Percentiles rank a stretch among this genome's conserved stretches.
These are phyloP conservation scores for Ziziphus jujuba DNA, from an alignment of 306 rosid species.

Conservation along the genomic window DNA sequence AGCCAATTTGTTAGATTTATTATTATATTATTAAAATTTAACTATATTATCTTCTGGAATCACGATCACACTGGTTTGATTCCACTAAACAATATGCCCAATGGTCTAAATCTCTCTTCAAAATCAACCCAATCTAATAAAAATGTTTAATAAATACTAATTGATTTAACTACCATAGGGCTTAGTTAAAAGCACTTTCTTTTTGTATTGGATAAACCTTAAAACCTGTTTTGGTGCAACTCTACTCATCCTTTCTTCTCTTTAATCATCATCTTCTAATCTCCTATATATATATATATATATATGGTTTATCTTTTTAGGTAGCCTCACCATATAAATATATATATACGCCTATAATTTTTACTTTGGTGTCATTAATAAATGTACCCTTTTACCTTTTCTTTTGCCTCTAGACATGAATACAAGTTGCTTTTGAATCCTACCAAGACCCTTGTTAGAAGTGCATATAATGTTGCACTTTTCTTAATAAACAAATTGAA, in stretches of 20 bases:
- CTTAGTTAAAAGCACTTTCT: slow-evolving; percentile 20
- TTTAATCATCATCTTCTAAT: slow-evolving; percentile 39
- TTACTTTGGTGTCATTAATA: slow-evolving; percentile 2
- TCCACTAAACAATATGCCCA: slow-evolving; percentile 18
- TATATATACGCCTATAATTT: slow-evolving; percentile 9
- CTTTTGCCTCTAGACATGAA: slow-evolving; percentile 26
- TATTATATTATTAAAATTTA: neutral
- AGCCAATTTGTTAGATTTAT: neutral
- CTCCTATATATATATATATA: slow-evolving; percentile 3
- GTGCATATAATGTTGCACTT: slow-evolving; percentile 8
- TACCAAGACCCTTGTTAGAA: slow-evolving; percentile 10
- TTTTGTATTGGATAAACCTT: slow-evolving; percentile 12
- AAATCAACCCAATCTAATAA: slow-evolving; percentile 26
- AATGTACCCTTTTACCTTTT: slow-evolving; percentile 2
- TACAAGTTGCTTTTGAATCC: slow-evolving; percentile 32
- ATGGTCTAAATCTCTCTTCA: slow-evolving; percentile 19
- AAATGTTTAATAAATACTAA: slow-evolving; percentile 6
- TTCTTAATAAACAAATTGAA: slow-evolving; percentile 25
- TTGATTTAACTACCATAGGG: slow-evolving; percentile 7
- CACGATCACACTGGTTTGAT: slow-evolving; percentile 22
- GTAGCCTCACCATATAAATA: slow-evolving; percentile 5
- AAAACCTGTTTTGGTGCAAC: slow-evolving; percentile 30
- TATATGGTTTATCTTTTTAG: neutral
- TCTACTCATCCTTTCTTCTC: slow-evolving; percentile 27
- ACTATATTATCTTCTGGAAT: slow-evolving; percentile 25